Evolutionary conservation across 2,329 filamentous ascomycete species (phyloP).

Genomic region (Decorospora gaudefroyi): DNA sequence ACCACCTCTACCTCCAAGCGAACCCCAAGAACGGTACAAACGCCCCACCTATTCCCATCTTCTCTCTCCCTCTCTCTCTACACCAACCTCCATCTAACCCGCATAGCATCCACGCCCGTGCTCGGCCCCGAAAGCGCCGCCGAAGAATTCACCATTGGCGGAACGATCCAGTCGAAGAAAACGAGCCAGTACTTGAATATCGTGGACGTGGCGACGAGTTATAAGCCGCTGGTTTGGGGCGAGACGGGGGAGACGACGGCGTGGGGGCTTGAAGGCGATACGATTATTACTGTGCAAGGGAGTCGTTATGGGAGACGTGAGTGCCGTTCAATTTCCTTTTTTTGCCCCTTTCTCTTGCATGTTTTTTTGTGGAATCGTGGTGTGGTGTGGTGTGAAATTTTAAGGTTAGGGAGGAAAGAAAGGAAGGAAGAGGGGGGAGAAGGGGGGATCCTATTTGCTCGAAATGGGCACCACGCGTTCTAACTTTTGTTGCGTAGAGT

Average conservation of each 20-base stretch:
- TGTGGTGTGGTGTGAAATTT: too few species aligned
- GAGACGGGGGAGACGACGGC: slow-evolving; percentile 51
- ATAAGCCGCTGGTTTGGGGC: slow-evolving; percentile 58
- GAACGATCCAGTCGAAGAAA: slow-evolving; percentile 57
- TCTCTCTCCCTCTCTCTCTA: background rate
- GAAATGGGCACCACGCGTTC: too few species aligned
- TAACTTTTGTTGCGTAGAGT: slow-evolving; percentile 41
- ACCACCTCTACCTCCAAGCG: slow-evolving; percentile 59
- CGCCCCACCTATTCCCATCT: background rate
- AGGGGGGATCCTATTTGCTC: background rate
- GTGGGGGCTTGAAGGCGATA: slow-evolving; percentile 57
- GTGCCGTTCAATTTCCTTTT: too few species aligned
- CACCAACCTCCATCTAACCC: background rate
- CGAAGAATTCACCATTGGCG: slow-evolving; percentile 57
- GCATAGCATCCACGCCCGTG: slow-evolving; percentile 50
- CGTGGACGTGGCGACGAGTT: slow-evolving; percentile 53
- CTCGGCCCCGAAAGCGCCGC: slow-evolving; percentile 58
- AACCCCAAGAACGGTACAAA: slow-evolving; percentile 49
- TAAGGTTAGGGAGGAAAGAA: background rate
- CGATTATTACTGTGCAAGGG: slow-evolving; percentile 54
- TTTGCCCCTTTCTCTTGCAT: too few species aligned
- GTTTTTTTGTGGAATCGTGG: too few species aligned
- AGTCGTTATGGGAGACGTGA: slow-evolving; percentile 53
- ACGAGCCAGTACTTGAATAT: slow-evolving; percentile 57
- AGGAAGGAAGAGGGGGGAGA: too few species aligned